Evolutionary conservation across 176 grass and related monocot species (phyloP), one percentile per base, ranked within the genome.

Genomic region (Oropetium thomaeum): DNA sequence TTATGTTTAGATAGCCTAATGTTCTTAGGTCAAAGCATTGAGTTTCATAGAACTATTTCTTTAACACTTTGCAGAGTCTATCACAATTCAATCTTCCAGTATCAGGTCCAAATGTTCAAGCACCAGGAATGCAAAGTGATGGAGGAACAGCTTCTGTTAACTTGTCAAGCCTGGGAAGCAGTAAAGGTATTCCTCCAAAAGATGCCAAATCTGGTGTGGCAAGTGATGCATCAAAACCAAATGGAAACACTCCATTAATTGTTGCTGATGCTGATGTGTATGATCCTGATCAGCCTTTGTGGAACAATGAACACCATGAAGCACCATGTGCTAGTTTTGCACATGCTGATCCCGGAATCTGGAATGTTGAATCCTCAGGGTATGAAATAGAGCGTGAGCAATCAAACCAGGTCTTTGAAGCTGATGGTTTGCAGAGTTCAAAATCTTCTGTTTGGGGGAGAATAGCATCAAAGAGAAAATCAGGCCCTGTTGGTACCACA

Each of bases 281-380:
- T 76, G 96, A 99, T 85, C 96, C 96, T 67, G 96, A 99, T 86
- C 96, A 99, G 67, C 96, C 96, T 81, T 77, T 99, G 6, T 99
- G 96, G 96, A 90, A 88, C 82, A 90, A 87, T 51, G 87, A 80
- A 58, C 74, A 65, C 44, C 81, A 65, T 79, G 91, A 87, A 79
- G 76, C 84, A 77, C 90, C 90, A 61, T 52, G 27, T 78, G 29
- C 80, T 76, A 55, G 65, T 70, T 85, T 93, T 87, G 68, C 71
- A 65, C 65, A 87, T 78, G 43, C 38, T 66, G 80, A 73, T 77
- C 78, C 76, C 75, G 87, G 61, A 72, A 34, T 73, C 30, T 93
- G 84, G 78, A 81, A 82, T 80, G 64, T 74, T 77, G 84, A 90
- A 66, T 79, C 90, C 60, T 87, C 64, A 38, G 59, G 74, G 57